These are phyloP conservation scores for Paramecium sexaurelia DNA, from an alignment of 73 alveolate genomes.

Conservation along the genomic window DNA sequence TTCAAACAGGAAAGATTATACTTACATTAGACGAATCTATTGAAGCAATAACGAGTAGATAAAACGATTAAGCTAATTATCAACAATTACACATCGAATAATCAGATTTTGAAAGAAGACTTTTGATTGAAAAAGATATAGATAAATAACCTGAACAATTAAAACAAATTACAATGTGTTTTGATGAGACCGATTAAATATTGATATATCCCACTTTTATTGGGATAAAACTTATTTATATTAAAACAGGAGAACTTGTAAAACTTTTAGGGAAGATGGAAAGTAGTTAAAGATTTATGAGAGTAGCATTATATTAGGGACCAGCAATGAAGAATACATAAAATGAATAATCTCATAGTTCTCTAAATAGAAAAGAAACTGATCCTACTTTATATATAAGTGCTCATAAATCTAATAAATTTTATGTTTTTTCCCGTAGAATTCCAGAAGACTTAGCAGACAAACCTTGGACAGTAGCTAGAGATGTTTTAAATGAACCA, in stretches of 20 bases:
- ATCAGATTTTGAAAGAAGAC: conserved; percentile 77
- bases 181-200: conserved; percentile 88
- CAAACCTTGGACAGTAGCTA: conserved; percentile 22
- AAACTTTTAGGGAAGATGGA: conserved; percentile 89
- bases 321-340: conserved; percentile 80
- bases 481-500: conserved; percentile 67
- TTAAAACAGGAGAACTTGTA: conserved; percentile 69
- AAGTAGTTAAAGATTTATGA: conserved; percentile 79
- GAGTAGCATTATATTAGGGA: conserved; percentile 85
- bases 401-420: conserved; percentile 74
- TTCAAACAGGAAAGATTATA: conserved; percentile 72
- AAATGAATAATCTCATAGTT: conserved; percentile 78
- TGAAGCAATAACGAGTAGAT: conserved; percentile 14
- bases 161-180: conserved; percentile 66
- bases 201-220: conserved; percentile 80
- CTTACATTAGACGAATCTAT: conserved; percentile 68
- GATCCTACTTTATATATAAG: conserved; percentile 85
- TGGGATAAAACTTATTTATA: conserved; percentile 83
- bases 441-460: conserved; percentile 65
- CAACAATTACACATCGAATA: conserved; percentile 67
- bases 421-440: conserved; percentile 63
- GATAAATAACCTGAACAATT: conserved; percentile 64
- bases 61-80: conserved; percentile 51
- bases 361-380: conserved; percentile 68
- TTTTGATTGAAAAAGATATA: conserved; percentile 74